Percentiles rank a stretch among this genome's conserved stretches.
Evolutionary conservation across 345 rosid genomes (phyloP).

Genomic region (Lepidium sativum): DNA sequence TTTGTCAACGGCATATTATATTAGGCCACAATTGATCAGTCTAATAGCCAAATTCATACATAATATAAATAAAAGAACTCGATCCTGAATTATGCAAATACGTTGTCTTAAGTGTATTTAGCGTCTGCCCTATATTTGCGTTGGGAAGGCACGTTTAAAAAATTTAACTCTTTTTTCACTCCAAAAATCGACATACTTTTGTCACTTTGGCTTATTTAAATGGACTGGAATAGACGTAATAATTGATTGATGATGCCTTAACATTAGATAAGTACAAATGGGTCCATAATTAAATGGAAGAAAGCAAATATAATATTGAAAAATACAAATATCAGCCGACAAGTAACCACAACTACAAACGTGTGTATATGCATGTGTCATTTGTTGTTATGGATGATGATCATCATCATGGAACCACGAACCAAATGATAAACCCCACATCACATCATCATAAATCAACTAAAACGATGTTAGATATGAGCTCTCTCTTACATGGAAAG

Average conservation of each 20-base stretch:
- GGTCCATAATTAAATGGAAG: background rate
- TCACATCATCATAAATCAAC: background rate
- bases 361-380: background rate
- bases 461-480: background rate
- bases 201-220: background rate
- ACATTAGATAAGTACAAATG: background rate
- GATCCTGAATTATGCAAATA: no score
- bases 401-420: background rate
- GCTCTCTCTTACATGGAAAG: background rate
- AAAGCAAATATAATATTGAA: background rate
- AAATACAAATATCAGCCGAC: background rate
- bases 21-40: no score
- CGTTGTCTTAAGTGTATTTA: no score
- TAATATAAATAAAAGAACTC: no score
- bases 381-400: background rate
- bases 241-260: background rate
- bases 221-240: background rate
- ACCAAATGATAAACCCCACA: background rate
- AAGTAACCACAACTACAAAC: constrained; percentile 1
- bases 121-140: no score
- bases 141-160: background rate
- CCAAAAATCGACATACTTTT: background rate
- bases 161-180: background rate
- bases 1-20: no score
- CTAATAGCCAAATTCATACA: no score